These are phyloP conservation scores for Boletus reticulatus DNA, from an alignment of 768 basidiomycete species.

Conservation along the genomic window DNA sequence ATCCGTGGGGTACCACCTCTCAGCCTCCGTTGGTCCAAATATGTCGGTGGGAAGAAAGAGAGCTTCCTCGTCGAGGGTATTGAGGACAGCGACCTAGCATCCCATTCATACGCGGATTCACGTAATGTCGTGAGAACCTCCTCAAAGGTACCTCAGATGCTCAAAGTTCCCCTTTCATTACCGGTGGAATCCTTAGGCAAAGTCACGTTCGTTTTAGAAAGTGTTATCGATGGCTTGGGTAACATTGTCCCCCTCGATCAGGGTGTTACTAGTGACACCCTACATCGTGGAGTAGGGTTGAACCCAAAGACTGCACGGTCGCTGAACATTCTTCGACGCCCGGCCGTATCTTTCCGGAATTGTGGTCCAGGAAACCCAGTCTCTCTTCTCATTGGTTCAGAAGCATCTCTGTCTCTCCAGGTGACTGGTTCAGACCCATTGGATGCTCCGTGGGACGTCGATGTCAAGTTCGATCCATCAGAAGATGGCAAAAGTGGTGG, in stretches of 20 bases:
- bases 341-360: constrained; percentile 66
- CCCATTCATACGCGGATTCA: constrained; percentile 26
- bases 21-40: constrained; percentile 73
- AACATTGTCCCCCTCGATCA: constrained; percentile 59
- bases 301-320: constrained; percentile 55
- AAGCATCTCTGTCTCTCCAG: constrained; percentile 54
- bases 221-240: constrained; percentile 79
- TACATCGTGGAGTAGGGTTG: constrained; percentile 25
- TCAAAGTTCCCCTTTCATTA: constrained; percentile 68
- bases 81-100: constrained; percentile 49
- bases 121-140: constrained; percentile 22
- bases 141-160: constrained; percentile 45
- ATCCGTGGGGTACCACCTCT: constrained; percentile 76
- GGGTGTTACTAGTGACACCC: constrained; percentile 23
- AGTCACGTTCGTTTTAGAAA: constrained; percentile 74
- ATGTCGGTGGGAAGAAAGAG: constrained; percentile 64
- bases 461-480: constrained; percentile 58
- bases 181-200: constrained; percentile 61
- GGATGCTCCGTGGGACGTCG: constrained; percentile 68
- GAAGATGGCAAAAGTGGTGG: constrained; percentile 35
- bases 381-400: constrained; percentile 68
- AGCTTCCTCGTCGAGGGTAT: constrained; percentile 83
- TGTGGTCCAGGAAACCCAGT: constrained; percentile 72
- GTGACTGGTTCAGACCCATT: constrained; percentile 54
- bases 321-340: constrained; percentile 68